Evolutionary conservation across 2,329 filamentous ascomycete genomes (phyloP).

Genomic region (Talaromyces sp.): DNA sequence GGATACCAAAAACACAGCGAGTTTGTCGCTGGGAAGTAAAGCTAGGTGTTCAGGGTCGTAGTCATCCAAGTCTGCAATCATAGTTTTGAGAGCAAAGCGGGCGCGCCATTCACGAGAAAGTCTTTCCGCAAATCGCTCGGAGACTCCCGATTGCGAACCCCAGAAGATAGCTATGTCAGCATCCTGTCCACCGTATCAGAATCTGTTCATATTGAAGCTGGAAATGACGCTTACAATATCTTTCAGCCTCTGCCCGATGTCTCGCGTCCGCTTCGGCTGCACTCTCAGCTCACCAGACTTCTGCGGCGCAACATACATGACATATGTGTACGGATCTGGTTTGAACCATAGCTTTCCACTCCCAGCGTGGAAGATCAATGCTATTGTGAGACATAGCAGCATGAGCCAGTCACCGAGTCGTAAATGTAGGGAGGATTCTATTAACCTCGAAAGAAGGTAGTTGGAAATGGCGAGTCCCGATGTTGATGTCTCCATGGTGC

Average conservation of each 20-base stretch:
- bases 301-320: constrained; percentile 52
- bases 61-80: not conserved
- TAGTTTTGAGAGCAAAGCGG: not conserved
- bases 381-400: too few species aligned
- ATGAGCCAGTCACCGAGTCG: too few species aligned
- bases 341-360: constrained; percentile 42
- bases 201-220: too few species aligned
- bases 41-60: not conserved
- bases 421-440: too few species aligned
- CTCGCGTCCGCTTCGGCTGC: not conserved
- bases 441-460: too few species aligned
- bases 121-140: not conserved
- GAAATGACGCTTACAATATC: not conserved
- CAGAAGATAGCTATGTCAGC: not conserved
- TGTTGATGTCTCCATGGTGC: too few species aligned
- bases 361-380: too few species aligned
- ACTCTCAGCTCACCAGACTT: constrained; percentile 28
- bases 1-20: not conserved
- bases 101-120: not conserved
- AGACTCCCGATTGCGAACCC: not conserved
- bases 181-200: not conserved
- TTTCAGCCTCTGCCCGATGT: not conserved
- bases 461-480: too few species aligned
- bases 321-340: constrained; percentile 49
- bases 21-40: not conserved